Conservation (phyloP, 164 flowering plant genomes). For the Taxillus chinensis region DNA sequence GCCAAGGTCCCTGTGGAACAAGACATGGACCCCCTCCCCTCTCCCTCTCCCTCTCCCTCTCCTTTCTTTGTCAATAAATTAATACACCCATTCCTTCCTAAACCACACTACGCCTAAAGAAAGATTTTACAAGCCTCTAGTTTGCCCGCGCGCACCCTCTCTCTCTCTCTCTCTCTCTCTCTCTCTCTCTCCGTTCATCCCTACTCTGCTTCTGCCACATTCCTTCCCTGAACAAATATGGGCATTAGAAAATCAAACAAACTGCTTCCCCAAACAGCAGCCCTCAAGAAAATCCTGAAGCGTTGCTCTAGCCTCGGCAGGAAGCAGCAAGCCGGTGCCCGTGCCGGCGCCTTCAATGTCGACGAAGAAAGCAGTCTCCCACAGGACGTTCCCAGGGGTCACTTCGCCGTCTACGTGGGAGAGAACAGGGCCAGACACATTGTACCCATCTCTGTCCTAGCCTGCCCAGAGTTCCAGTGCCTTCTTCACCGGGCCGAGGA, state of each 20-base stretch:
- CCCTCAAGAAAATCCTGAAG: conserved; percentile 41
- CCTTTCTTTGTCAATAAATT: too few relatives aligned
- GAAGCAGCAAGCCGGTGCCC: conserved; percentile 23
- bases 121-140: conserved; percentile 12
- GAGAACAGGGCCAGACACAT: conserved; percentile 45
- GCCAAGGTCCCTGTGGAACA: too few relatives aligned
- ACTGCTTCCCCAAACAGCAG: conserved; percentile 32
- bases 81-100: too few relatives aligned
- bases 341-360: conserved; percentile 23
- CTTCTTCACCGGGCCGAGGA: conserved; percentile 50
- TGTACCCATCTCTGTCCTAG: conserved; percentile 44
- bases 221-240: conserved; percentile 15
- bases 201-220: background rate
- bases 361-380: conserved; percentile 29
- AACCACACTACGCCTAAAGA: too few relatives aligned
- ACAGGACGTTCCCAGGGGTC: conserved; percentile 53
- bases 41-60: too few relatives aligned
- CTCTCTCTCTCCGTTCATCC: conserved; percentile 9
- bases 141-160: conserved; percentile 18
- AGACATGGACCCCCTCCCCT: too few relatives aligned
- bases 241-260: conserved; percentile 34
- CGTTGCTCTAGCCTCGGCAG: background rate
- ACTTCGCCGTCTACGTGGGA: conserved; percentile 53
- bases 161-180: conserved; percentile 10
- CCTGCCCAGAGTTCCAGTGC: conserved; percentile 44